Evolutionary conservation across 2,329 filamentous ascomycete genomes (phyloP).

Genomic region (Botrytis medusae): DNA sequence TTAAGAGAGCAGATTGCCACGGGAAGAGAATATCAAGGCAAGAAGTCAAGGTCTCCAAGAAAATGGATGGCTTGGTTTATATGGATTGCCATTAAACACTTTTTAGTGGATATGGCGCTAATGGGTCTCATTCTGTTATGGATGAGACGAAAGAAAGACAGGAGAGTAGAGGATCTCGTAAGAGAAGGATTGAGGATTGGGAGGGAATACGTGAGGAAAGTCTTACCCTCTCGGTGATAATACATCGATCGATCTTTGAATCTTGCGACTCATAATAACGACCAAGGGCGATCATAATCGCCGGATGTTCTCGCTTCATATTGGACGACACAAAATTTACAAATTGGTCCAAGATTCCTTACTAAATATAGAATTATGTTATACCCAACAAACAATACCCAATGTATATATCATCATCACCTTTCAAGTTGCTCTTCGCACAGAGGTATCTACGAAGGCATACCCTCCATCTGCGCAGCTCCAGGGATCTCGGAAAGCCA

Average conservation of each 20-base stretch:
- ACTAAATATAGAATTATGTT: background rate
- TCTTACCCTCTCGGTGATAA: constrained; percentile 52
- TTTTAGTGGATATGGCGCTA: constrained; percentile 69
- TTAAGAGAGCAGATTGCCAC: constrained; percentile 85
- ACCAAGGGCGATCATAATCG: background rate
- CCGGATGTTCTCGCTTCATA: background rate
- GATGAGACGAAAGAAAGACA: constrained; percentile 70
- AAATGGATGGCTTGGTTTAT: constrained; percentile 71
- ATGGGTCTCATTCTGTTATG: constrained; percentile 67
- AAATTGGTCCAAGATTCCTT: background rate
- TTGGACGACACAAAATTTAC: background rate
- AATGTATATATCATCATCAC: background rate
- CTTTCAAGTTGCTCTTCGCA: background rate
- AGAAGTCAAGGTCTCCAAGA: constrained; percentile 62
- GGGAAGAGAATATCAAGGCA: constrained; percentile 68
- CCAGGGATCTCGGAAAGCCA: constrained; percentile 31
- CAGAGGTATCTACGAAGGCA: constrained; percentile 23
- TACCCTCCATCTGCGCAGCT: constrained; percentile 29
- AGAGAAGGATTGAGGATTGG: constrained; percentile 59
- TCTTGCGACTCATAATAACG: background rate
- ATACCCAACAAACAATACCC: background rate
- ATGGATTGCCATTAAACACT: constrained; percentile 70
- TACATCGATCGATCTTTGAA: background rate
- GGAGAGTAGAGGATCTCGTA: constrained; percentile 71
- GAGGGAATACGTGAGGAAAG: constrained; percentile 58